These are phyloP conservation scores for Tulasnella sp. DNA, from an alignment of 768 basidiomycete species.

Conservation along the genomic window DNA sequence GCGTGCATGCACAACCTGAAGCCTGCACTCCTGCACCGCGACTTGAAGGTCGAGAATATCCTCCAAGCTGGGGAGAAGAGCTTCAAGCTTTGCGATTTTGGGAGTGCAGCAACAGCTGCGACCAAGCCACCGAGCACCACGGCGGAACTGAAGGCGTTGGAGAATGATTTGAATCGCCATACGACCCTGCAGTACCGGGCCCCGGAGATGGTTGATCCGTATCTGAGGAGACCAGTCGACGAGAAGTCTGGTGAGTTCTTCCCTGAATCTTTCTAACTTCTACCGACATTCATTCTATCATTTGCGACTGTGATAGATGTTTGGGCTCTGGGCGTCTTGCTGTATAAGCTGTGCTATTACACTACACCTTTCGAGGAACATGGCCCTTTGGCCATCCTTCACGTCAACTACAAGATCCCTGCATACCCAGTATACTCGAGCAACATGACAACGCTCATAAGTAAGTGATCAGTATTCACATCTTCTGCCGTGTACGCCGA, in stretches of 20 bases:
- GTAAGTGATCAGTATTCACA: slow-evolving; percentile 31
- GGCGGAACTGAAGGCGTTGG: slow-evolving; percentile 76
- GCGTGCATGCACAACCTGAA: slow-evolving; percentile 92
- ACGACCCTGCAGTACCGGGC: slow-evolving; percentile 96
- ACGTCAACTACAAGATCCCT: slow-evolving; percentile 88
- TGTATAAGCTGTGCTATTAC: slow-evolving; percentile 99
- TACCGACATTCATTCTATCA: slow-evolving; percentile 1
- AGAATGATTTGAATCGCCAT: slow-evolving; percentile 84
- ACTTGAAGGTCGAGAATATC: slow-evolving; percentile 98
- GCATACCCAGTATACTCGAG: slow-evolving; percentile 79
- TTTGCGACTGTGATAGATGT: too few relatives aligned
- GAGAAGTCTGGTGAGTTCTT: slow-evolving; percentile 53
- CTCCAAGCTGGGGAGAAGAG: slow-evolving; percentile 72
- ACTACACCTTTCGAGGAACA: slow-evolving; percentile 99
- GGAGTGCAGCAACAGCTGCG: slow-evolving; percentile 72
- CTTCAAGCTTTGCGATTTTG: slow-evolving; percentile 97
- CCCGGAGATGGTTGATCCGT: slow-evolving; percentile 97
- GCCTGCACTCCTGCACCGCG: slow-evolving; percentile 86
- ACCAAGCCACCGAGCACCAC: slow-evolving; percentile 59
- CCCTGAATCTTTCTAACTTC: background rate
- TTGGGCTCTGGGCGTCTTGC: slow-evolving; percentile 92
- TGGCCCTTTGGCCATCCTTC: slow-evolving; percentile 89
- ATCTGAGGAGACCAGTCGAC: slow-evolving; percentile 70
- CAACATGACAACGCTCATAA: slow-evolving; percentile 72
- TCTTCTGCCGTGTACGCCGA: background rate